Evolutionary conservation across 805 yeast genomes (phyloP).

Genomic region (Suhomyces emberorum): DNA sequence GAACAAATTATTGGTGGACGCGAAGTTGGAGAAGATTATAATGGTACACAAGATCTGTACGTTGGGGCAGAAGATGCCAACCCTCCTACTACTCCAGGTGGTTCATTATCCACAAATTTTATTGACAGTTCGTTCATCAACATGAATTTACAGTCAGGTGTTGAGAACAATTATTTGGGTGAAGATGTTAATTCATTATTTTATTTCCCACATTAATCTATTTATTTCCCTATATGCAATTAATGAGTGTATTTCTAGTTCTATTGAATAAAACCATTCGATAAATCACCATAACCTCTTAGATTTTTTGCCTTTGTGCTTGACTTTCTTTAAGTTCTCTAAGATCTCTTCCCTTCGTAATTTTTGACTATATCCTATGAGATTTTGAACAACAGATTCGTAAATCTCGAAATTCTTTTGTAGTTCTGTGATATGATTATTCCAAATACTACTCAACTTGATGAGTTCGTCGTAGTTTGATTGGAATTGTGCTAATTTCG

Average conservation of each 20-base stretch:
- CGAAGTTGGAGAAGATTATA: not conserved
- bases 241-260: not conserved
- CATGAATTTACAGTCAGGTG: conserved; percentile 40
- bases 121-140: conserved; percentile 40
- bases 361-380: conserved; percentile 88
- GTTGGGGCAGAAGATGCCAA: conserved; percentile 2
- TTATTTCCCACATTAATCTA: conserved; percentile 17
- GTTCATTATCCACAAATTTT: conserved; percentile 32
- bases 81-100: conserved; percentile 23
- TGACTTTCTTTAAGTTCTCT: conserved; percentile 21
- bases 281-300: conserved; percentile 3
- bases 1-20: not conserved
- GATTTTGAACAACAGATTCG: conserved; percentile 83
- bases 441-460: conserved; percentile 46
- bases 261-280: not conserved
- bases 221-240: not conserved
- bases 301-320: conserved; percentile 8
- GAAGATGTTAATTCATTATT: conserved; percentile 30
- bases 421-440: conserved; percentile 45
- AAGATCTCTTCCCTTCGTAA: conserved; percentile 50
- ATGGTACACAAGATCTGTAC: conserved; percentile 1
- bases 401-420: conserved; percentile 68
- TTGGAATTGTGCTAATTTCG: conserved; percentile 34
- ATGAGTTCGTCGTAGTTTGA: conserved; percentile 25
- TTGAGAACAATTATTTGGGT: conserved; percentile 20